Evolutionary conservation across 2,329 filamentous ascomycete species (phyloP).

Genomic region (Plenodomus tracheiphilus): DNA sequence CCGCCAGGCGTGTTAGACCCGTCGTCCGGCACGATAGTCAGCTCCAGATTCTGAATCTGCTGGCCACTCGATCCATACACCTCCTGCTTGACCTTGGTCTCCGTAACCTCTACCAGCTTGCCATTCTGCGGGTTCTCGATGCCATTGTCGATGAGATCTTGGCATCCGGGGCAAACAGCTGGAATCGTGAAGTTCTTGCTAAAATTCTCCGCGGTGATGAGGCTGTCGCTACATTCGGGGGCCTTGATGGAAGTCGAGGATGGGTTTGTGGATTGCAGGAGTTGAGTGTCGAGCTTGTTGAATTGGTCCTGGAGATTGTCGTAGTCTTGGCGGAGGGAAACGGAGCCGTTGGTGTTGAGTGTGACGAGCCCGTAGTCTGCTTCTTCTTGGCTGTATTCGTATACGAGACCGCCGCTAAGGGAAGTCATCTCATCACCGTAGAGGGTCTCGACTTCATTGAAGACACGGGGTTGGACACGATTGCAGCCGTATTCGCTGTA

Average conservation of each 20-base stretch:
- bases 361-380: slow-evolving; percentile 59
- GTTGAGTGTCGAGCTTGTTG: slow-evolving; percentile 70
- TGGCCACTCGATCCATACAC: slow-evolving; percentile 62
- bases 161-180: slow-evolving; percentile 65
- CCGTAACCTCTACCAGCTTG: slow-evolving; percentile 61
- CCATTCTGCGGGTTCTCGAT: slow-evolving; percentile 63
- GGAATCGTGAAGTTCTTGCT: slow-evolving; percentile 80
- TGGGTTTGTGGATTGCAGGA: slow-evolving; percentile 66
- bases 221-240: slow-evolving; percentile 65
- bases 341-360: slow-evolving; percentile 49
- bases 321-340: slow-evolving; percentile 51
- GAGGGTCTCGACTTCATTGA: slow-evolving; percentile 74
- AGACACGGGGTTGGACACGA: slow-evolving; percentile 63
- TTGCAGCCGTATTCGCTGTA: slow-evolving; percentile 86
- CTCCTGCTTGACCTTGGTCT: slow-evolving; percentile 59
- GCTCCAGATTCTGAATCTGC: slow-evolving; percentile 65
- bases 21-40: slow-evolving; percentile 57
- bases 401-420: slow-evolving; percentile 77
- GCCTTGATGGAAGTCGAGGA: slow-evolving; percentile 58
- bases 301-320: slow-evolving; percentile 77
- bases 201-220: slow-evolving; percentile 71
- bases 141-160: slow-evolving; percentile 76
- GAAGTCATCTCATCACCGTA: slow-evolving; percentile 73
- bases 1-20: slow-evolving; percentile 60
- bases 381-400: slow-evolving; percentile 75